Base-by-base conservation (phyloP, 164 flowering plant species). In the Vitis rotundifolia region DNA sequence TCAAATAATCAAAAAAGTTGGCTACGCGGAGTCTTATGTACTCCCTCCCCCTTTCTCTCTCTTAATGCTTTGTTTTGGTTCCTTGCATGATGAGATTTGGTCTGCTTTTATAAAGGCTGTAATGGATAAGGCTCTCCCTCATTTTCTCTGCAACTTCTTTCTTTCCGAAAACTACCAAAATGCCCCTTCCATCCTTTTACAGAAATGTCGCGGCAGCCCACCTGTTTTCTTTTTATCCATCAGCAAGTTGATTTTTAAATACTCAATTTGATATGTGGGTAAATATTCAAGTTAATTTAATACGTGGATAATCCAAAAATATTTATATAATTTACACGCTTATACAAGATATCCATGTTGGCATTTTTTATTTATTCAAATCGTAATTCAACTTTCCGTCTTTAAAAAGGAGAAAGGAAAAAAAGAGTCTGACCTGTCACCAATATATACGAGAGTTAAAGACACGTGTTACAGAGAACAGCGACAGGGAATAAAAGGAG, bases 101-200 rank as follows among this genome's bases (percentile, higher is more conserved):
- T 61, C 68, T 62, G 72, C 76, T 75, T 79, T 82, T 79, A 79
- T 68, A 82, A 69, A 70, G 73, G 69, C 14, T 57, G 22, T 13
- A 66, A 61, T 65, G 85, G 85, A 77, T 79, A 78, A 78, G 83
- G 72, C 52, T 76, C 10, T 57, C 53, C 28, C 19, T 16, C 31
- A 11, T 55, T 62, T 55, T 44, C 51, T 66, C 63, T 72, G 69
- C 58, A 67, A 68, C 52, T 59, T 50, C 56, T 8, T 11, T 44
- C 19, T 29, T 0, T 18, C 0, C 10, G 55, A 77, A 77, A 73
- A 65, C 70, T 73, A 69, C 77, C 18, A 16, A 61, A 22, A 55
- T 22, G 11, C 54, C 73, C 71, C 60, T 12, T 1, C 16, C 11
- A 44, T 9, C 31, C 56, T 59, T 49, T 51, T 14, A 10, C 7